Evolutionary conservation across 306 rosid species (phyloP), one percentile per base, ranked within the genome.

Genomic region (Elaeagnus macrophylla): DNA sequence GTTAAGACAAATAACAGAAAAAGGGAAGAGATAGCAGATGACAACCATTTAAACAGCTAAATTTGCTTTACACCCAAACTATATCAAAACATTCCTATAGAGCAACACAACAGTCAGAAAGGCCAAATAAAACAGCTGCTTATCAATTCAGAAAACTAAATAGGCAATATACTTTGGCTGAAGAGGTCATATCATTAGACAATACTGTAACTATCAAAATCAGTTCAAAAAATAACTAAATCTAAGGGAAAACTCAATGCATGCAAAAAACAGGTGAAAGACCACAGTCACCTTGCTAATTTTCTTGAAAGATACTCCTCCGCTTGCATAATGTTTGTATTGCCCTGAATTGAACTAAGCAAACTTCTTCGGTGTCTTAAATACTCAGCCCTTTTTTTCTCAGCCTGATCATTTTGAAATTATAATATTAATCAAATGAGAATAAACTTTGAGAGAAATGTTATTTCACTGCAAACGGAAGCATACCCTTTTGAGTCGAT

Each of bases 401-500:
- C 79, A 62, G 89, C 97, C 97, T 89, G 67, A 2, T 13, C 39
- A 54, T 65, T 50, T 39, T 70, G 13, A 51, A 66, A 67, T 60
- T 25, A 39, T 39, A 39, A 15, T 37, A 16, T 7, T 13, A 40
- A 65, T 18, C 20, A 25, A 1, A 37, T 65, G 54, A 17, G 9
- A 51, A 39, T 39, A 43, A 67, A 25, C 53, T 12, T 57, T 6
- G 44, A 43, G 44, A 18, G 35, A 39, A 20, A 39, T 45, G 20
- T 8, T 56, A 66, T 18, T 43, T 37, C 62, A 46, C 52, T 43
- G 43, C 56, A 62, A 46, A 25, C 47, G 59, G 41, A 70, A 39
- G 16, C 72, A 57, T 80, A 83, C 95, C 89, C 88, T 82, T 72
- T 76, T 80, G 60, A 89, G 69, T 50, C 95, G 84, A 57, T 83